phyloP scores from a whole-genome alignment of 768 basidiomycete species.

The Leccinellum rugosiceps region DNA sequence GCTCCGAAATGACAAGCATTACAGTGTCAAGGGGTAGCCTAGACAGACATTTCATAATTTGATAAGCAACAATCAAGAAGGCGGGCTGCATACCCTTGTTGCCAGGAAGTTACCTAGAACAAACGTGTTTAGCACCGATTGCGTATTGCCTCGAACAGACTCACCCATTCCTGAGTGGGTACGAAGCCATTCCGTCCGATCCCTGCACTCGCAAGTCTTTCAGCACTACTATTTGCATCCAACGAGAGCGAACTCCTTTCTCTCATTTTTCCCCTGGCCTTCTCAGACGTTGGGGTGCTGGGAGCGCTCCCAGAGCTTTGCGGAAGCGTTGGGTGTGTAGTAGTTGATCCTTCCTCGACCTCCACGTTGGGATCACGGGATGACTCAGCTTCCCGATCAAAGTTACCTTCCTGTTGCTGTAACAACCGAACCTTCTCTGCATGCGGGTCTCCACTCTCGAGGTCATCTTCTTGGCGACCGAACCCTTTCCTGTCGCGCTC shows the following conservation, averaged over 20 bases:
- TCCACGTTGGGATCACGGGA: slow-evolving; percentile 8
- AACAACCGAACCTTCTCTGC: slow-evolving; percentile 70
- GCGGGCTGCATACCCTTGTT: slow-evolving; percentile 69
- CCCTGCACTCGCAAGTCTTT: slow-evolving; percentile 61
- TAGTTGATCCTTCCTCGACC: slow-evolving; percentile 11
- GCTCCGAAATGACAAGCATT: slow-evolving; percentile 83
- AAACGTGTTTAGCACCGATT: slow-evolving; percentile 1
- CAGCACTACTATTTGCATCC: slow-evolving; percentile 50
- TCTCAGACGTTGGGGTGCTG: slow-evolving; percentile 60
- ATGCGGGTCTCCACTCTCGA: slow-evolving; percentile 25
- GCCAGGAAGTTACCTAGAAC: slow-evolving; percentile 83
- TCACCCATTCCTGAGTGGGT: slow-evolving; percentile 95
- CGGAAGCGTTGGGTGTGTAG: slow-evolving; percentile 39
- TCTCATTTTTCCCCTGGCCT: slow-evolving; percentile 88
- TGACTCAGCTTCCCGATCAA: slow-evolving; percentile 24
- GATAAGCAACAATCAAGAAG: neutral
- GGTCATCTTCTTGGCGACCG: slow-evolving; percentile 18
- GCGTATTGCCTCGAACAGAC: slow-evolving; percentile 11
- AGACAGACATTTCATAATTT: slow-evolving; percentile 6
- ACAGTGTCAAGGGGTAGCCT: slow-evolving; percentile 89
- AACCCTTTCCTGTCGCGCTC: slow-evolving; percentile 24
- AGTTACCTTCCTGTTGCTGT: slow-evolving; percentile 44
- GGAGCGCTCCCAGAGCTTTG: slow-evolving; percentile 41
- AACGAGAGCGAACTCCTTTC: slow-evolving; percentile 60
- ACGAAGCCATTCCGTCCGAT: slow-evolving; percentile 90